These are phyloP conservation scores for Pseudisothecium myosuroides DNA, from an alignment of 225 moss, liverwort and hornwort genomes.

Conservation along the genomic window DNA sequence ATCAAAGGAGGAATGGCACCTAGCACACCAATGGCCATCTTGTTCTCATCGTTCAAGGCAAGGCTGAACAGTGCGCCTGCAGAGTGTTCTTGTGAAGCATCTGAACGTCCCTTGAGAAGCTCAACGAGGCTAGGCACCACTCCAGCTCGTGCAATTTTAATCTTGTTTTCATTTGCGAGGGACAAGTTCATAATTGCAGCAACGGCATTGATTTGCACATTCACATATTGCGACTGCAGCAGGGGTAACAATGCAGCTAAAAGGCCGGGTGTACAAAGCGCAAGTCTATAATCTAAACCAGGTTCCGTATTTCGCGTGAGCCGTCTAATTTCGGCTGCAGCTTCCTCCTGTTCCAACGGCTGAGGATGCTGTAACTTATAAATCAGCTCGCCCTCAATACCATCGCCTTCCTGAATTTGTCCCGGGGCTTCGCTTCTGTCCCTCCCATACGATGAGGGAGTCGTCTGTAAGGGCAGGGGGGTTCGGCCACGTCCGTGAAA, in stretches of 20 bases:
- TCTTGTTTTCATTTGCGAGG: slow-evolving; percentile 76
- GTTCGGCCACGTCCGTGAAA: slow-evolving; percentile 8
- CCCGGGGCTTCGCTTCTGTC: not conserved
- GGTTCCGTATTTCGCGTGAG: slow-evolving; percentile 60
- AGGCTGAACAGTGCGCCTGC: slow-evolving; percentile 90
- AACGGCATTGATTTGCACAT: slow-evolving; percentile 63
- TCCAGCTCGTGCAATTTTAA: slow-evolving; percentile 75
- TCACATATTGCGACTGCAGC: slow-evolving; percentile 46
- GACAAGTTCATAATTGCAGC: slow-evolving; percentile 88
- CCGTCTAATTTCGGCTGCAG: slow-evolving; percentile 52
- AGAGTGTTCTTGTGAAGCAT: slow-evolving; percentile 81
- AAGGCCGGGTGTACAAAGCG: slow-evolving; percentile 42
- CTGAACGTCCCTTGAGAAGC: slow-evolving; percentile 49
- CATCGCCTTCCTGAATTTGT: slow-evolving; percentile 11
- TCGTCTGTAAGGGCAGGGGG: slow-evolving; percentile 55
- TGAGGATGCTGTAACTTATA: slow-evolving; percentile 49
- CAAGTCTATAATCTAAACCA: slow-evolving; percentile 34
- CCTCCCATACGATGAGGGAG: slow-evolving; percentile 36
- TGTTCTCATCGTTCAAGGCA: slow-evolving; percentile 83
- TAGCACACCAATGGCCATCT: slow-evolving; percentile 85
- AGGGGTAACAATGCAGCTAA: slow-evolving; percentile 53
- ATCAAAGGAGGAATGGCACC: slow-evolving; percentile 85
- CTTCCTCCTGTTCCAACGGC: slow-evolving; percentile 72
- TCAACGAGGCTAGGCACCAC: slow-evolving; percentile 72
- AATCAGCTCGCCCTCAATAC: slow-evolving; percentile 19